phyloP scores from a whole-genome alignment of 2,329 filamentous ascomycete genomes.

The Exserohilum rostratum region DNA sequence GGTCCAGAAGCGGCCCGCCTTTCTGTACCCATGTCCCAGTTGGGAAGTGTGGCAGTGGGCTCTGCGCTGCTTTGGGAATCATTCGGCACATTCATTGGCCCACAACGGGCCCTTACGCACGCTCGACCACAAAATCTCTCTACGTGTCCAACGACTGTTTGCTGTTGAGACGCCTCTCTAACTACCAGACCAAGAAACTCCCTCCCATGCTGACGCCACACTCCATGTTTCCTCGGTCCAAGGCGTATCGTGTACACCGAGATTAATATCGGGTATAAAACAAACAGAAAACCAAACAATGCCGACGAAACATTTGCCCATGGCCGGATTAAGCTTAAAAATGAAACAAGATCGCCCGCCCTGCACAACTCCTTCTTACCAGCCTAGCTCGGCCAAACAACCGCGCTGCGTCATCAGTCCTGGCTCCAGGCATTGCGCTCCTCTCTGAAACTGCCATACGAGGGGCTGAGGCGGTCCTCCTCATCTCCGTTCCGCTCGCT shows the following conservation, averaged over 20 bases:
- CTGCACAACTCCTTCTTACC: background rate
- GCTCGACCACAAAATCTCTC: background rate
- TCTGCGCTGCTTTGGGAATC: background rate
- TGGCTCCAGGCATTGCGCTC: constrained; percentile 51
- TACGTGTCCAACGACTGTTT: background rate
- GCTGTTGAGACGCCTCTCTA: background rate
- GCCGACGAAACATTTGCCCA: background rate
- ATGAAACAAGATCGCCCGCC: background rate
- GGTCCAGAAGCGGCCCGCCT: background rate
- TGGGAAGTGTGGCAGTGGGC: background rate
- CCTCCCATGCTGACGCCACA: constrained; percentile 6
- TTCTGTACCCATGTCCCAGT: background rate
- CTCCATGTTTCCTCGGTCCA: background rate
- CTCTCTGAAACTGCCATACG: constrained; percentile 53
- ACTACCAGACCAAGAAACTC: background rate
- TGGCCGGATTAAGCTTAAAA: background rate
- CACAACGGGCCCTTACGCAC: background rate
- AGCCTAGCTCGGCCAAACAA: background rate
- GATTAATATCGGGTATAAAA: constrained; percentile 18
- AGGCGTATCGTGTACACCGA: constrained; percentile 7
- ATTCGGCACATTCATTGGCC: background rate
- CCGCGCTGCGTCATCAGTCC: constrained; percentile 12
- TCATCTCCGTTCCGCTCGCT: constrained; percentile 25
- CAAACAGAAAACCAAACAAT: constrained; percentile 4
- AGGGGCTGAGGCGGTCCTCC: constrained; percentile 34